phyloP scores from a whole-genome alignment of 306 rosid genomes.

The Alnus rubra region DNA sequence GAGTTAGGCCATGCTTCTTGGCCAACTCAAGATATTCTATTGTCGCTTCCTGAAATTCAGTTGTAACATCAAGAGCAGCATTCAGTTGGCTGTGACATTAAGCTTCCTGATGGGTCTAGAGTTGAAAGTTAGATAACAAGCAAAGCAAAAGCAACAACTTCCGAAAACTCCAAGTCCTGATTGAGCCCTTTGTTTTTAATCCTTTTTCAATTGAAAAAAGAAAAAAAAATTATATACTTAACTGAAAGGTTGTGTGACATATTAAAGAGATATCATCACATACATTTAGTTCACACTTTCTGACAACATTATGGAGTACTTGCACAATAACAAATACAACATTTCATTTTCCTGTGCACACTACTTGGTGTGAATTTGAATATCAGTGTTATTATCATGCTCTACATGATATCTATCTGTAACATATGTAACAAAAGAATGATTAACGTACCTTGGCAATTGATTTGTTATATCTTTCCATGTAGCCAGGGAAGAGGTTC shows the following conservation, averaged over 20 bases:
- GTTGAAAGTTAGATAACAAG: neutral
- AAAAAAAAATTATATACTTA: neutral
- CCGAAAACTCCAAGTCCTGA: neutral
- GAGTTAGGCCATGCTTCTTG: conserved; percentile 66
- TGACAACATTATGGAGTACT: neutral
- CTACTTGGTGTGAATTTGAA: neutral
- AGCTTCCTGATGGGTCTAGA: neutral
- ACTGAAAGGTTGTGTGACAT: neutral
- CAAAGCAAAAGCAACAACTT: neutral
- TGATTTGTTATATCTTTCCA: conserved; percentile 86
- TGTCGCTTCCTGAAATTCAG: conserved; percentile 72
- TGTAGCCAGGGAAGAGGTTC: conserved; percentile 82
- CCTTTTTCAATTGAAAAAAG: neutral
- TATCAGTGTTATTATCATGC: conserved; percentile 11
- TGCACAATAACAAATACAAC: neutral
- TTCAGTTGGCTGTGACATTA: neutral
- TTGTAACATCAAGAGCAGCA: neutral
- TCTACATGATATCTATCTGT: conserved; percentile 5
- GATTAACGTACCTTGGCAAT: conserved; percentile 55
- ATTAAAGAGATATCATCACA: neutral
- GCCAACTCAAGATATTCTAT: conserved; percentile 61
- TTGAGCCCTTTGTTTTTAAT: neutral
- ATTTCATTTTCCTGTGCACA: neutral
- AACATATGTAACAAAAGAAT: neutral
- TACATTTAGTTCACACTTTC: neutral